These are phyloP conservation scores for Erodium moschatum DNA, from an alignment of 441 rosid species.

Conservation along the genomic window DNA sequence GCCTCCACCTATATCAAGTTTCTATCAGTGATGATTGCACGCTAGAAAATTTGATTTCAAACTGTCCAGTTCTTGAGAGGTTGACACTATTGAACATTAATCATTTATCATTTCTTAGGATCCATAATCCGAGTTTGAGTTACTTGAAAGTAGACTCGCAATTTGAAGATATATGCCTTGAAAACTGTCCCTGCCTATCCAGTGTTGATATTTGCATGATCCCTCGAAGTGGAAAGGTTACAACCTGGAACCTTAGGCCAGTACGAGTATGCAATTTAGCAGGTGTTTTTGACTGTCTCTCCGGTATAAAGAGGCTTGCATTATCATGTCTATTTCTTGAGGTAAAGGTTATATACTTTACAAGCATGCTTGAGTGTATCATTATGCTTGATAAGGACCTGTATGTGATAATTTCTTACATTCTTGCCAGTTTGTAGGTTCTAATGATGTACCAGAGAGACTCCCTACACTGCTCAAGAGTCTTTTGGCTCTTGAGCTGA, in stretches of 20 bases:
- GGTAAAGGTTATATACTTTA: slow-evolving; percentile 19
- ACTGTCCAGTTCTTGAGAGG: slow-evolving; percentile 25
- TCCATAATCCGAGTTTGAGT: slow-evolving; percentile 24
- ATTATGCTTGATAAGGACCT: background rate
- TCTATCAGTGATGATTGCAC: slow-evolving; percentile 11
- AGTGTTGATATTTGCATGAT: slow-evolving; percentile 27
- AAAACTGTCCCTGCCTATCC: slow-evolving; percentile 17
- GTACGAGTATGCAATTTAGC: slow-evolving; percentile 19
- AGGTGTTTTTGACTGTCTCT: slow-evolving; percentile 22
- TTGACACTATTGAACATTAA: slow-evolving; percentile 21
- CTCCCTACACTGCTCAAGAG: slow-evolving; percentile 14
- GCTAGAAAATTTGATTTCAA: slow-evolving; percentile 25
- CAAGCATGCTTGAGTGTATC: background rate
- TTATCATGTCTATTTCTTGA: slow-evolving; percentile 25
- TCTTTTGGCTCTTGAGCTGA: slow-evolving; percentile 23
- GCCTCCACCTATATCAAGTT: slow-evolving; percentile 21
- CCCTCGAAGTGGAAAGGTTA: slow-evolving; percentile 13
- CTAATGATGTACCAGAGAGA: slow-evolving; percentile 20
- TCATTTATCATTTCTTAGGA: slow-evolving; percentile 23
- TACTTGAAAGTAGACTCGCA: slow-evolving; percentile 27
- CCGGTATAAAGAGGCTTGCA: slow-evolving; percentile 21
- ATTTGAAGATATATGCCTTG: slow-evolving; percentile 28
- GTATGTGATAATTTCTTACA: background rate
- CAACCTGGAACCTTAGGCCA: slow-evolving; percentile 2
- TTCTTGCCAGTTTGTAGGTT: slow-evolving; percentile 22